Conservation (phyloP, 768 basidiomycete species). For the Suillus fuscotomentosus region DNA sequence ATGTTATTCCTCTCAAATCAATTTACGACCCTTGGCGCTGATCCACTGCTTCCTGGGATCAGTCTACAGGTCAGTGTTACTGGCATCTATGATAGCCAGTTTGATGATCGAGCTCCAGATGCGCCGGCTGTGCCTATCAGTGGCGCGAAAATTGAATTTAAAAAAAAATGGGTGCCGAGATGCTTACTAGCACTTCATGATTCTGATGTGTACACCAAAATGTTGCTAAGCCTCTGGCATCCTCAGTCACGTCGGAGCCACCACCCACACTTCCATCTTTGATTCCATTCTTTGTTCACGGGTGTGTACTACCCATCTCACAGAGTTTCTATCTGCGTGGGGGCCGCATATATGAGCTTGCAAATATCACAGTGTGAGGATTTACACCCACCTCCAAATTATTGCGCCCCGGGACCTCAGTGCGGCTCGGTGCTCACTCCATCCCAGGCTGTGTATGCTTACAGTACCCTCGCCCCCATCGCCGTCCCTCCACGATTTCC, state of each 20-base stretch:
- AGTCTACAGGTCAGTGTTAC: neutral
- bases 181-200: neutral
- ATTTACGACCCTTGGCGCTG: neutral
- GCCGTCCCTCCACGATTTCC: neutral
- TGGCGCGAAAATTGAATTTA: constrained; percentile 67
- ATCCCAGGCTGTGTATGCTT: neutral
- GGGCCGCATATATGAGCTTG: neutral
- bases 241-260: neutral
- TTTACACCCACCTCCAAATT: neutral
- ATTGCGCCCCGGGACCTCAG: neutral
- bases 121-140: constrained; percentile 59
- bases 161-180: neutral
- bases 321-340: neutral
- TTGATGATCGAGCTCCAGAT: constrained; percentile 36
- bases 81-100: neutral
- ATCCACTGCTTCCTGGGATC: neutral
- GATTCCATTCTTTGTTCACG: neutral
- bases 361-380: neutral
- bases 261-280: neutral
- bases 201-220: neutral
- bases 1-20: constrained; percentile 13
- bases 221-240: neutral
- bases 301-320: neutral
- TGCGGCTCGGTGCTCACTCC: neutral
- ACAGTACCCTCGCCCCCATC: neutral